Evolutionary conservation across 2,329 filamentous ascomycete genomes (phyloP), one percentile per base, ranked within the genome.

Genomic region (Chaetothyriales sp.): DNA sequence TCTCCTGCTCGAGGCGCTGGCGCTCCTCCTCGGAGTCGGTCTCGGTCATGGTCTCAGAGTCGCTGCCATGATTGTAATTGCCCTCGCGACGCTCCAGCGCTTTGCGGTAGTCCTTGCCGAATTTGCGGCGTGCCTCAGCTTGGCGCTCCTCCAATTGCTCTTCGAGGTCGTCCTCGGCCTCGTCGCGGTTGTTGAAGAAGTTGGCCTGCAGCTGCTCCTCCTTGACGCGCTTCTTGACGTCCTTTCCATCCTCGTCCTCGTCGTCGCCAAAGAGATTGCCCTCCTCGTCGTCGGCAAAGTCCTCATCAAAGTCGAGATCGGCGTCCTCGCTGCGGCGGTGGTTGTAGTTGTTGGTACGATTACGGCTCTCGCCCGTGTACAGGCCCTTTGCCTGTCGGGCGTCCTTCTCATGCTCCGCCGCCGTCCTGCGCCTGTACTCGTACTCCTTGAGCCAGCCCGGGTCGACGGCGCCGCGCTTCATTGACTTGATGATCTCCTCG

Each of bases 201-300:
- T 94, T 94, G 7, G 90, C 90, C 49, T 82, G 81, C n/a, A 94
- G 74, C 66, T 94, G 89, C 62, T 89, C 85, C 52, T 83, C 79
- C 58, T 85, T 86, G 59, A 89, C 82, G 49, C 83, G 74, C 13
- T 83, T 81, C 56, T 84, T 82, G 0, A 83, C 76, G 18, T 85
- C 79, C 62, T 87, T 88, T 13, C 76, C 70, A 48, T 89, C 86
- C 58, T 95, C 89, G 48, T 89, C 81, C 49, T 92, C 86, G 59
- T 92, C 87, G 15, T 40, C 46, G 49, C 88, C 78, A 44, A 84
- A 77, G 2, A 62, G 66, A 51, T 81, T 77, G 19, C 85, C 80
- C 64, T 94, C 88, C 63, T 94, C 88, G 61, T 94, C 88, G 62
- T 94, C 86, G 59, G 89, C 86, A 63, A 95, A 95, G 60, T 83